Conservation (phyloP, 2,329 filamentous ascomycete genomes). For the Diaporthe sp. region DNA sequence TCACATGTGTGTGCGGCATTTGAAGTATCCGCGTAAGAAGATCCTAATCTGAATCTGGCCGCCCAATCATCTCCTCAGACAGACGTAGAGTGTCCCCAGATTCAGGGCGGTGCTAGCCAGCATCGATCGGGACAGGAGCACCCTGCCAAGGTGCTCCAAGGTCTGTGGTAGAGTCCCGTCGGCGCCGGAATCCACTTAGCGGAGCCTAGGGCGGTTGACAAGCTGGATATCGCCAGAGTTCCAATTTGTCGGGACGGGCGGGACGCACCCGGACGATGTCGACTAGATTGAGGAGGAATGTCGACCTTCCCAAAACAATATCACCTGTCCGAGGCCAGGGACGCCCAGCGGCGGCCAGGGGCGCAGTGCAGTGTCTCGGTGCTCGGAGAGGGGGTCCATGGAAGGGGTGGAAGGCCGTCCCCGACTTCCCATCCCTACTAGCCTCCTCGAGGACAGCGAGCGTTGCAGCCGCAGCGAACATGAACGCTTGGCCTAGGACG, state of each 20-base stretch:
- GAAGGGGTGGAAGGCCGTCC: background rate
- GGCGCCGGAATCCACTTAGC: background rate
- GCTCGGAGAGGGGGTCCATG: background rate
- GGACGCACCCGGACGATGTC: slow-evolving; percentile 10
- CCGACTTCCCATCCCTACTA: slow-evolving; percentile 13
- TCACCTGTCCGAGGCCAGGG: slow-evolving; percentile 15
- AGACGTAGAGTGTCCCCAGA: background rate
- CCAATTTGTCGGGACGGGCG: slow-evolving; percentile 30
- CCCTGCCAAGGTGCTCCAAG: slow-evolving; percentile 1
- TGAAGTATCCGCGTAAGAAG: background rate
- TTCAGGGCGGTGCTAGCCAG: background rate
- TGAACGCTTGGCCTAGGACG: slow-evolving; percentile 24
- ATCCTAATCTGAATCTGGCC: background rate
- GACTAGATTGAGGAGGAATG: slow-evolving; percentile 1
- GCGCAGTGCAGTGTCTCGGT: background rate
- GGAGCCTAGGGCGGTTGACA: background rate
- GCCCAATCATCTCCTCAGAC: background rate
- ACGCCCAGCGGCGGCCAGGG: slow-evolving; percentile 4
- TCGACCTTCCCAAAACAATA: slow-evolving; percentile 13
- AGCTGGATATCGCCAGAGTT: background rate
- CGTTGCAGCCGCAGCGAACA: slow-evolving; percentile 24
- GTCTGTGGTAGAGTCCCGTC: background rate
- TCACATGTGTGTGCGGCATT: slow-evolving; percentile 2
- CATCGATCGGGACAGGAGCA: slow-evolving; percentile 11
- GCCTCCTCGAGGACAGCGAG: background rate